These are phyloP conservation scores for Phalaenopsis aphrodite DNA, from an alignment of 106 monocot genomes.

Conservation along the genomic window DNA sequence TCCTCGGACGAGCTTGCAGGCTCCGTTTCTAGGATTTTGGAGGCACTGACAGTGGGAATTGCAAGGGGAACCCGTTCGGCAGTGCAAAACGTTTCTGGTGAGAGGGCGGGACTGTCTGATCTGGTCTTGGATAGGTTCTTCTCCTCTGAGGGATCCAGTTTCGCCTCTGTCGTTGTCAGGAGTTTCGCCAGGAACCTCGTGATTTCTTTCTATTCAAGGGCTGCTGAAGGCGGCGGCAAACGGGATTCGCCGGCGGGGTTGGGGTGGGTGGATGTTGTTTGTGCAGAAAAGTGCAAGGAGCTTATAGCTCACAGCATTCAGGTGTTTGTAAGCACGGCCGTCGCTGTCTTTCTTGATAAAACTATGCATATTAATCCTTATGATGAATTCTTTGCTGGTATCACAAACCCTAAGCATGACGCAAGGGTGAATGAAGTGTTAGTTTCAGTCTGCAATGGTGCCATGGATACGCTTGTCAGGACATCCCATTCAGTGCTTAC, in stretches of 20 bases:
- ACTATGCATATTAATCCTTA: conserved; percentile 63
- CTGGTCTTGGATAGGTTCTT: conserved; percentile 42
- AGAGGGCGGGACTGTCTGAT: conserved; percentile 14
- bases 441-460: conserved; percentile 57
- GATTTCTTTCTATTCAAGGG: conserved; percentile 20
- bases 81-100: neutral
- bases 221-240: neutral
- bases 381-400: conserved; percentile 54
- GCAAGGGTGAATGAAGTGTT: conserved; percentile 50
- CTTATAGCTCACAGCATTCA: conserved; percentile 35
- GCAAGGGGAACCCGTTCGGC: conserved; percentile 12
- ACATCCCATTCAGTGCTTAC: conserved; percentile 50
- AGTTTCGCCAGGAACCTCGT: conserved; percentile 57
- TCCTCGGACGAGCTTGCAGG: conserved; percentile 37
- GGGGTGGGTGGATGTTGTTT: conserved; percentile 36
- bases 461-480: conserved; percentile 57
- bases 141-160: conserved; percentile 41
- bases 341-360: conserved; percentile 54
- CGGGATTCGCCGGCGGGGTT: conserved; percentile 7
- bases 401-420: conserved; percentile 60
- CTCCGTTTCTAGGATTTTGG: conserved; percentile 44
- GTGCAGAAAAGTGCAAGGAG: conserved; percentile 22
- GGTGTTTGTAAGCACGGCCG: conserved; percentile 48
- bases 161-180: conserved; percentile 51
- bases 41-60: conserved; percentile 46